Evolutionary conservation across 2,329 filamentous ascomycete genomes (phyloP).

Genomic region (Sporothrix inflata): DNA sequence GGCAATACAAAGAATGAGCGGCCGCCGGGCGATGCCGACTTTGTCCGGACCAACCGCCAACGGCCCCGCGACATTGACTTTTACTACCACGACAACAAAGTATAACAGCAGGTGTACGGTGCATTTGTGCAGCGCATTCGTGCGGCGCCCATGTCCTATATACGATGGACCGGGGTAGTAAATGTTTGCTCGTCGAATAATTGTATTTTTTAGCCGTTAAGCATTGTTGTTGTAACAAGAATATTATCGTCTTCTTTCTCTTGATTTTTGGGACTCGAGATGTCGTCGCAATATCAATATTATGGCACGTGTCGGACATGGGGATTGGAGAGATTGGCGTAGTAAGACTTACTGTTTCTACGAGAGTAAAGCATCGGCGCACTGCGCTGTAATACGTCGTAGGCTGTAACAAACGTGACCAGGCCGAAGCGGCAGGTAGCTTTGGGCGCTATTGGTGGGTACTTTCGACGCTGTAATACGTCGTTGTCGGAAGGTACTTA

Average conservation of each 20-base stretch:
- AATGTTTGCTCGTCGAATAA: background rate
- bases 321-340: too few relatives aligned
- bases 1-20: slow-evolving; percentile 91
- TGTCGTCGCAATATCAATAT: too few relatives aligned
- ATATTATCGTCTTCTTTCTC: background rate
- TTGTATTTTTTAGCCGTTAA: background rate
- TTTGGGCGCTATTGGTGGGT: too few relatives aligned
- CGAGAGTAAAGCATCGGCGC: too few relatives aligned
- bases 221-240: background rate
- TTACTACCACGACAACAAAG: slow-evolving; percentile 87
- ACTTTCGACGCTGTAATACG: too few relatives aligned
- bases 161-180: too few relatives aligned
- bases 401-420: too few relatives aligned
- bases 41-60: slow-evolving; percentile 77
- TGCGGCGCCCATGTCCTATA: background rate
- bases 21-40: slow-evolving; percentile 86
- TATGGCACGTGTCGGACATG: too few relatives aligned
- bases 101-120: slow-evolving; percentile 52
- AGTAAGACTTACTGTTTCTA: too few relatives aligned
- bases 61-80: slow-evolving; percentile 90
- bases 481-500: too few relatives aligned
- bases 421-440: too few relatives aligned
- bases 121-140: background rate
- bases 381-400: too few relatives aligned
- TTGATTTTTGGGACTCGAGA: background rate